Base-by-base conservation (phyloP, 495 filamentous ascomycete species). In the Penicillium waksmanii region DNA sequence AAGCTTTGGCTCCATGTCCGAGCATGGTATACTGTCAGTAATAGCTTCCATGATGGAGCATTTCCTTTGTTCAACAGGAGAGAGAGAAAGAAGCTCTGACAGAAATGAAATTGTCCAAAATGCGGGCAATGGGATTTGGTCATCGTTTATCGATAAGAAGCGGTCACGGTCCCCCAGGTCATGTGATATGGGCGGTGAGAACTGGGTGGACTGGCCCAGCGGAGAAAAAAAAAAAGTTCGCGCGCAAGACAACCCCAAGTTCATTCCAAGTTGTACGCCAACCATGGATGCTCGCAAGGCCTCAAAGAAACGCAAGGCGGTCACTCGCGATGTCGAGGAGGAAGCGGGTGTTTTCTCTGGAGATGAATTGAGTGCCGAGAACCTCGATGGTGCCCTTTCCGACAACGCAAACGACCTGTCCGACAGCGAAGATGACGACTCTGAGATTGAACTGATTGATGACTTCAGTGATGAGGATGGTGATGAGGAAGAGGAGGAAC, bases 351-450 rank as follows among this genome's bases (percentile, higher is more conserved):
- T 80, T 4, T 76, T 79, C 53, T 87, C 85, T 18, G 87, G 88
- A 8, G 84, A 87, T 51, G 89, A 91, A 56, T 81, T 93, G 65
- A 82, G 79, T 53, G 76, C 78, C 34, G 82, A 82, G 1, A 76
- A 89, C 33, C 71, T 92, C 9, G 83, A 90, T 55, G 88, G 87
- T 31, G 80, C 85, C 51, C 76, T 90, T 46, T 88, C 86, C 36
- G 82, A 85, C 53, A 83, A 82, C 38, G 84, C 82, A 17, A 82
- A 85, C 10, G 73, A 77, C 40, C 67, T 77, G 43, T 73, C 68
- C 11, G 75, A 74, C 21, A 76, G 72, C 40, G 75, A 79, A 19
- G 79, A 77, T 33, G 73, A 78, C 34, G 68, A 79, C 56, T 82
- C 73, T 35, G 79, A 81, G 49, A 62, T 75, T 31, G 77, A 80